Conservation (phyloP, 768 basidiomycete species). For the Podaxis mareebaensis region DNA sequence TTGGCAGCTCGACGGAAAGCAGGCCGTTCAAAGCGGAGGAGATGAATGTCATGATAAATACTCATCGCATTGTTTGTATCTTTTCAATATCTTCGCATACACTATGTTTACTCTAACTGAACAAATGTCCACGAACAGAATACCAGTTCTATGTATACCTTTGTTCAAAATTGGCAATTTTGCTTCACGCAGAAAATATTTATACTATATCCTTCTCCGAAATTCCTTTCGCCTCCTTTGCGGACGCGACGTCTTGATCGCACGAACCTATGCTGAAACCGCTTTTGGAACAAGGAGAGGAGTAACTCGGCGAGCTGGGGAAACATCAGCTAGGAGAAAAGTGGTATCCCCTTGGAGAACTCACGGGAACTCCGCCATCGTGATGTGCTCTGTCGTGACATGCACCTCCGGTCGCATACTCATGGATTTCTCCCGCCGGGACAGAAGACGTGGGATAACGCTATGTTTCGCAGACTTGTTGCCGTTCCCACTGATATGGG, state of each 20-base stretch:
- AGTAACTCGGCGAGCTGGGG: constrained; percentile 7
- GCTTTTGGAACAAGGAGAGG: constrained; percentile 13
- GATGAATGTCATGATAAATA: constrained; percentile 38
- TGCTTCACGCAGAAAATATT: constrained; percentile 13
- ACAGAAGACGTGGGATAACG: constrained; percentile 22
- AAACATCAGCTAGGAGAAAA: neutral
- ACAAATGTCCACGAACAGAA: neutral
- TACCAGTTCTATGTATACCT: neutral
- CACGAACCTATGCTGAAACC: constrained; percentile 9
- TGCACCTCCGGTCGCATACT: constrained; percentile 48
- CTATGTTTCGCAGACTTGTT: constrained; percentile 34
- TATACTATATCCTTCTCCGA: constrained; percentile 17
- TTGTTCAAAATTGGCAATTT: neutral
- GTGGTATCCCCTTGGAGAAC: constrained; percentile 19
- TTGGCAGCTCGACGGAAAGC: constrained; percentile 63
- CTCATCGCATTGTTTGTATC: constrained; percentile 9
- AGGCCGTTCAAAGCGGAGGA: constrained; percentile 69
- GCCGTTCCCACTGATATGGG: constrained; percentile 28
- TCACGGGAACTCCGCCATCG: constrained; percentile 57
- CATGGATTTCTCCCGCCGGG: constrained; percentile 30
- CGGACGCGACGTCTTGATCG: neutral
- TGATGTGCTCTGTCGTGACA: constrained; percentile 62
- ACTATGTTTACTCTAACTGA: neutral
- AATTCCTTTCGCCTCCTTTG: constrained; percentile 15
- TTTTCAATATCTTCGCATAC: neutral